Base-by-base conservation (phyloP, 106 monocot species). In the Acanthochlamys bracteata region DNA sequence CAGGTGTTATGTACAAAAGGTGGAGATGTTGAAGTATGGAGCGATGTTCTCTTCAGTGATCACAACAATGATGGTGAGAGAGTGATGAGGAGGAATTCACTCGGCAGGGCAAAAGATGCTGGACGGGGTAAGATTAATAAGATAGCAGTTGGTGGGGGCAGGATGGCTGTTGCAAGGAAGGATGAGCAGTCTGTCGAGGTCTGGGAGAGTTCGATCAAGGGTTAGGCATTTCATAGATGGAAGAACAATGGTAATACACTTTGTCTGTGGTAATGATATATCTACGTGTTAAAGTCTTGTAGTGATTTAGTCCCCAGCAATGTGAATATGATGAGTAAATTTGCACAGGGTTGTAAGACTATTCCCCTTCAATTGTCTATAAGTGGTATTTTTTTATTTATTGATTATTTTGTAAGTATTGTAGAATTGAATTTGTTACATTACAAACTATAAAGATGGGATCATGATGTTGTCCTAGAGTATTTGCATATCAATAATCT, bases 11-110 rank as follows among this genome's bases (percentile, higher is more conserved):
- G 71, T 13, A 70, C 66, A 43, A 73, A 69, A 20, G 80, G 73
- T 47, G 81, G 80, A 41, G 84, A 89, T 14, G 75, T 89, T 39
- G 84, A 89, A 70, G 58, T 89, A 57, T 88, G 88, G 88, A 78
- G 65, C 0, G 74, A 77, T 65, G 77, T 85, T 57, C 26, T 66
- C 46, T 64, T 80, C 70, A 69, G 57, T 21, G 41, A 4, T 16
- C 56, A 19, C 25, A 64, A 9, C 9, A 16, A 39, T 26, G 67
- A 7, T 6, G 77, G 60, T 8, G 62, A 80, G 74, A 88, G 72
- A 41, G 71, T 88, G 24, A 84, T 89, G 88, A 81, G 71, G 76
- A 81, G 64, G 73, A 89, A 89, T 68, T 20, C 73, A 47, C 66
- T 89, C 66, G 88, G 88, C 14, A 66, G 84, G 61, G 39, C 7